Evolutionary conservation across 352 stramenopile species (phyloP).

Genomic region (Thraustochytrium sp.): DNA sequence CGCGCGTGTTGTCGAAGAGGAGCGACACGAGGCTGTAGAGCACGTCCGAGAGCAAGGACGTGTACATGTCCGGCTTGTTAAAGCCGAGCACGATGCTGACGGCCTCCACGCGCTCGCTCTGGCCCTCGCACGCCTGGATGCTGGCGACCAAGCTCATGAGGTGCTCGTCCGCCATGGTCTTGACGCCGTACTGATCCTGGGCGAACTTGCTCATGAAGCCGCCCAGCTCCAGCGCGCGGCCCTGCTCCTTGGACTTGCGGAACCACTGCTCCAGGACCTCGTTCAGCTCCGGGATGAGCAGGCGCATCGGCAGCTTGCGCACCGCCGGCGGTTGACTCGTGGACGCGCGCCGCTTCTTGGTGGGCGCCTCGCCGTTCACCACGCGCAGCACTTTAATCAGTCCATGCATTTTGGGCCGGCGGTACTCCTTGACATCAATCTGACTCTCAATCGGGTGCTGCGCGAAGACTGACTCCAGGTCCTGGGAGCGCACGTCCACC

Average conservation of each 20-base stretch:
- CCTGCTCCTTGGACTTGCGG: not conserved
- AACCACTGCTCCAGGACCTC: conserved; percentile 30
- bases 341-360: not conserved
- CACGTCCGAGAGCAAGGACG: not conserved
- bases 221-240: not conserved
- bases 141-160: not conserved
- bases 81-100: not conserved
- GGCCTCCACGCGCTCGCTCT: not conserved
- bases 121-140: not conserved
- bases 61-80: conserved; percentile 10
- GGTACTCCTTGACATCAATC: not conserved
- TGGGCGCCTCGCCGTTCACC: not conserved
- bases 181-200: conserved; percentile 17
- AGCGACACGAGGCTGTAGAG: not conserved
- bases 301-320: not conserved
- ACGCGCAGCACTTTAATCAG: conserved; percentile 4
- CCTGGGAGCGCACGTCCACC: not conserved
- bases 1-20: not conserved
- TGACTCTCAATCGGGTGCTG: not conserved
- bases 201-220: conserved; percentile 31
- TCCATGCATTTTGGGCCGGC: not conserved
- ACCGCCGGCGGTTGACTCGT: not conserved
- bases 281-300: conserved; percentile 24
- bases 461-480: not conserved
- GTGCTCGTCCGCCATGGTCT: conserved; percentile 33